phyloP scores from a whole-genome alignment of 352 stramenopile genomes.

The Phytophthora litchii region DNA sequence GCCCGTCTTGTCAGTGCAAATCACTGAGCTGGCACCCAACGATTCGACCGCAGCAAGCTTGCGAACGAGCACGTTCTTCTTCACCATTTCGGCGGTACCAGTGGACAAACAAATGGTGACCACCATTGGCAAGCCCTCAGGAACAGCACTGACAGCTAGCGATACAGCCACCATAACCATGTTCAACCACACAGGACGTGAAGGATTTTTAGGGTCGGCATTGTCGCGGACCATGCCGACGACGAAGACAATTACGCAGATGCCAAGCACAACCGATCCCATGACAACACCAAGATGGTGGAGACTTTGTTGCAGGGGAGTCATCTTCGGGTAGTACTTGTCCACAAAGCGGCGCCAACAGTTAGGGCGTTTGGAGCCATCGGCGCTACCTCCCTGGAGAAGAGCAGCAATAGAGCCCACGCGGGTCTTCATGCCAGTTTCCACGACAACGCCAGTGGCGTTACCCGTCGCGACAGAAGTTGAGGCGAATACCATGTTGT shows the following conservation, averaged over 20 bases:
- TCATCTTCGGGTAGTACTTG: constrained; percentile 80
- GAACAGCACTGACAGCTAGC: constrained; percentile 74
- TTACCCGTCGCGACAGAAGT: constrained; percentile 77
- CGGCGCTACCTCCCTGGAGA: constrained; percentile 38
- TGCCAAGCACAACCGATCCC: constrained; percentile 87
- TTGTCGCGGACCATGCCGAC: constrained; percentile 84
- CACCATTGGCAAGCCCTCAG: constrained; percentile 77
- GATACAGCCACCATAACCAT: constrained; percentile 96
- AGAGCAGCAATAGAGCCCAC: constrained; percentile 68
- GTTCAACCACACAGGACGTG: constrained; percentile 90
- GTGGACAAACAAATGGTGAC: constrained; percentile 81
- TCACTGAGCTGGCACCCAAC: constrained; percentile 91
- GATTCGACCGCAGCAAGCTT: constrained; percentile 81
- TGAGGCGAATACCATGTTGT: constrained; percentile 94
- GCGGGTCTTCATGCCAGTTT: constrained; percentile 67
- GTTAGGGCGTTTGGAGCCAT: constrained; percentile 52
- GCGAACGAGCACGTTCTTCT: constrained; percentile 85
- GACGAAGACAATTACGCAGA: constrained; percentile 92
- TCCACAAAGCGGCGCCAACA: constrained; percentile 60
- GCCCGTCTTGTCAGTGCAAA: constrained; percentile 94
- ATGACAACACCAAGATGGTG: constrained; percentile 95
- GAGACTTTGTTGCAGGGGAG: constrained; percentile 91
- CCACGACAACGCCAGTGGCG: constrained; percentile 62
- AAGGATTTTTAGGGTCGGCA: constrained; percentile 67
- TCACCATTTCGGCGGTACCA: constrained; percentile 76